phyloP scores from a whole-genome alignment of 2,329 filamentous ascomycete species.

The Botryotinia narcissicola region DNA sequence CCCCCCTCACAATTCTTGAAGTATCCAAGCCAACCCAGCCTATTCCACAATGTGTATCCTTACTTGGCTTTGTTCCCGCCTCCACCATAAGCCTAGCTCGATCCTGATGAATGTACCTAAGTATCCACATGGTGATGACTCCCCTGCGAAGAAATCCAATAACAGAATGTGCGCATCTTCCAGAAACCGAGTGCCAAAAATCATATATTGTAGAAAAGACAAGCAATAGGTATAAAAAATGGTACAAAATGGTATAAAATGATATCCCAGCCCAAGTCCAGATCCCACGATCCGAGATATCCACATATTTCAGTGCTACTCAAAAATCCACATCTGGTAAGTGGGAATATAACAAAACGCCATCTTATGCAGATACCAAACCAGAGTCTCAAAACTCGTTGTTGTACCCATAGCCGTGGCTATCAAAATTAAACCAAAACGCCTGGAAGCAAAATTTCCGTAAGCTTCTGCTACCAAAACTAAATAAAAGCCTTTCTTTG shows the following conservation, averaged over 20 bases:
- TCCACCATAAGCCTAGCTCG: not conserved
- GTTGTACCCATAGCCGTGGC: slow-evolving; percentile 15
- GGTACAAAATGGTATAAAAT: slow-evolving; percentile 13
- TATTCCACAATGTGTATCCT: not conserved
- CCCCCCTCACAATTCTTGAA: not conserved
- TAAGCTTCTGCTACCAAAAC: slow-evolving; percentile 9
- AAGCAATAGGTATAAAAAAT: slow-evolving; percentile 8
- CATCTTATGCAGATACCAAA: slow-evolving; percentile 21
- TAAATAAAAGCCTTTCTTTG: slow-evolving; percentile 8
- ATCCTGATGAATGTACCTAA: not conserved
- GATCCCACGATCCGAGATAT: not conserved
- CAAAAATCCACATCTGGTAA: slow-evolving; percentile 13
- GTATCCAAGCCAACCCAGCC: not conserved
- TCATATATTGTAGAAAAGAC: slow-evolving; percentile 11
- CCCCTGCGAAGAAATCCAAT: not conserved
- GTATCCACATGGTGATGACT: not conserved
- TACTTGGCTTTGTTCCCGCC: not conserved
- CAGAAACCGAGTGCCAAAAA: slow-evolving; percentile 7
- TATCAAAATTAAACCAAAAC: slow-evolving; percentile 13
- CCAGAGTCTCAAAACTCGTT: slow-evolving; percentile 17
- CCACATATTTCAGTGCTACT: not conserved
- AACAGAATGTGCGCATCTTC: not conserved
- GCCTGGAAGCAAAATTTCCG: slow-evolving; percentile 9
- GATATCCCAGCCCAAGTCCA: not conserved
- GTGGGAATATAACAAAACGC: slow-evolving; percentile 17